Evolutionary conservation across 441 rosid species (phyloP), one percentile per base, ranked within the genome.

Genomic region (Kokia cookei): DNA sequence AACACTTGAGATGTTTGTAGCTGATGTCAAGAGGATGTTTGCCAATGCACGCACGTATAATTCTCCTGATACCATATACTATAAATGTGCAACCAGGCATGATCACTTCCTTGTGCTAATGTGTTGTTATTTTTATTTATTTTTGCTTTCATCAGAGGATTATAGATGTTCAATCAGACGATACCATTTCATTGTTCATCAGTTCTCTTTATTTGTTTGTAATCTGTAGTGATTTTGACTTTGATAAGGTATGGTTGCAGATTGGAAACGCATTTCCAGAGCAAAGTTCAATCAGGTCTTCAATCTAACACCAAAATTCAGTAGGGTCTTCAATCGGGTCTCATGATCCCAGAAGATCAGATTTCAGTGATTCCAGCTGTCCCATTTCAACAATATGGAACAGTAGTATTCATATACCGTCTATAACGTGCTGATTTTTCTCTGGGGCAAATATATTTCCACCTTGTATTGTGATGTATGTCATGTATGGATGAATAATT

Each of bases 1-100:
- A 55, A 93, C 99, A 1, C 81, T 96, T n/a, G 99, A 96, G 80
- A 96, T 93, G 99, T 96, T 96, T 82, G 80, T 91, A 37, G 96
- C 97, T 17, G 99, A 96, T 78, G 98, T 80, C 63, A 96, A 89
- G 89, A 82, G 98, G 79, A 96, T 96, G 98, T 93, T 92, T 83
- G 83, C 83, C 24, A 93, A 96, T 79, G 96, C 97, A 63, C 88
- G 96, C 72, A 86, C 92, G 17, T 96, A 93, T 79, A 96, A 96
- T 81, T 90, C 98, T 32, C 92, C 97, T 0, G 97, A 96, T 7
- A 96, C 99, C 51, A 93, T 96, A 63, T 96, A 96, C 71, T 96
- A 77, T 80, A 96, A 89, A 84, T 92, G 98, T 77, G 81, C 98
- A 70, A 88, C 86, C 68, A 93, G 99, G 99, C 85, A 87, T 65